phyloP scores from a whole-genome alignment of 768 basidiomycete species.

The Boletus eberwhitei region DNA sequence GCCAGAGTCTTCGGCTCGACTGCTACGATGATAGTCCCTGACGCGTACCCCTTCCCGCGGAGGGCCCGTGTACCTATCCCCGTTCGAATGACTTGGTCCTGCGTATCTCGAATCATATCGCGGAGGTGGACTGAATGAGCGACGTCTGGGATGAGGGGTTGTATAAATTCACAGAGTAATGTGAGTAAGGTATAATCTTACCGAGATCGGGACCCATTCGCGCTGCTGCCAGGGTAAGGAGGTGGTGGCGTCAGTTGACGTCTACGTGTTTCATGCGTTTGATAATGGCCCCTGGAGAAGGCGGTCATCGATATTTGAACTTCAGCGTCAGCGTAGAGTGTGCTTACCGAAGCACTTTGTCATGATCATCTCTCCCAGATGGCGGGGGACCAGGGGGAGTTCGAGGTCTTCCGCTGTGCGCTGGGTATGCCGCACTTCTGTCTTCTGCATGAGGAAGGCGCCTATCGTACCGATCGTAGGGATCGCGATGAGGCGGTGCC shows the following conservation, averaged over 20 bases:
- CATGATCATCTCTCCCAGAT: slow-evolving; percentile 60
- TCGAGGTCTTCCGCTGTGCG: slow-evolving; percentile 46
- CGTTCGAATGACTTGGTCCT: slow-evolving; percentile 38
- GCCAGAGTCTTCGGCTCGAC: slow-evolving; percentile 30
- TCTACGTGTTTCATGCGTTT: slow-evolving; percentile 40
- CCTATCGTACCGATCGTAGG: slow-evolving; percentile 63
- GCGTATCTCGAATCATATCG: slow-evolving; percentile 52
- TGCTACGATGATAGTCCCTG: slow-evolving; percentile 41
- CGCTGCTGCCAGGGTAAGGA: slow-evolving; percentile 45
- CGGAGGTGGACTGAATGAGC: slow-evolving; percentile 65
- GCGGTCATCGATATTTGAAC: neutral
- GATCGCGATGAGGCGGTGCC: slow-evolving; percentile 38
- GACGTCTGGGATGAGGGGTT: slow-evolving; percentile 44
- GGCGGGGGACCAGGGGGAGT: slow-evolving; percentile 56
- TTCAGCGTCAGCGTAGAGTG: neutral
- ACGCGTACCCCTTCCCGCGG: slow-evolving; percentile 30
- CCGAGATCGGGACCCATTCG: slow-evolving; percentile 44
- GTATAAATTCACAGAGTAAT: neutral
- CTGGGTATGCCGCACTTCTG: slow-evolving; percentile 41
- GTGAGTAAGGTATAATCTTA: slow-evolving; percentile 12
- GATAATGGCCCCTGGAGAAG: slow-evolving; percentile 13
- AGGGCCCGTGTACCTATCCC: slow-evolving; percentile 50
- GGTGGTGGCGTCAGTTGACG: slow-evolving; percentile 52
- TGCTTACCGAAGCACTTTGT: slow-evolving; percentile 56
- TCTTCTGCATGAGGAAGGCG: slow-evolving; percentile 43